Percentiles rank a stretch among this genome's conserved stretches.
These are phyloP conservation scores for Tanacetum coccineum DNA, from an alignment of 129 eudicot genomes.

Conservation along the genomic window DNA sequence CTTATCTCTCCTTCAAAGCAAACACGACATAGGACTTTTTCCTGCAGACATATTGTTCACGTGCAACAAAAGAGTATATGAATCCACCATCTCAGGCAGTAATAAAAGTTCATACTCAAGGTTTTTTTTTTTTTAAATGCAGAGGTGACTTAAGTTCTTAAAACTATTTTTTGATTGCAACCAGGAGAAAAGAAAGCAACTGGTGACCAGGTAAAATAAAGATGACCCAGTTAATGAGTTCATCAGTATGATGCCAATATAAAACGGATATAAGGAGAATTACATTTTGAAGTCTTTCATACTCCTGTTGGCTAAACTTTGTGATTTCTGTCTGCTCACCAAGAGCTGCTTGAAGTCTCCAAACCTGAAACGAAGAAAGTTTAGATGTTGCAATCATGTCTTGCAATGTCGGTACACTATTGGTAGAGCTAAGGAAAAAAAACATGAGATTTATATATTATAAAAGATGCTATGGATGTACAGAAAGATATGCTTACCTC, in stretches of 20 bases:
- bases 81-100: not conserved
- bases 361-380: constrained; percentile 47
- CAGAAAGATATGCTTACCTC: constrained; percentile 49
- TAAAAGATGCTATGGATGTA: too few species aligned
- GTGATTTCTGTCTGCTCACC: constrained; percentile 98
- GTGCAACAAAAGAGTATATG: not conserved
- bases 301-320: constrained; percentile 91
- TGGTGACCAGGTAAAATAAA: not conserved
- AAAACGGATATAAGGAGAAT: constrained; percentile 1
- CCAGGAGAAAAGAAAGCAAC: not conserved
- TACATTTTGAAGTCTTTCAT: constrained; percentile 94
- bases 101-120: not conserved
- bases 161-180: not conserved
- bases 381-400: not conserved
- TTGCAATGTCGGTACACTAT: not conserved
- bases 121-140: too few species aligned
- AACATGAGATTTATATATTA: not conserved
- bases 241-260: not conserved
- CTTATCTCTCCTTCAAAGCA: constrained; percentile 86
- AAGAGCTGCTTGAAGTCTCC: constrained; percentile 99
- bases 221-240: not conserved
- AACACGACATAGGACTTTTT: constrained; percentile 80
- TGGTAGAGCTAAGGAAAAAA: not conserved
- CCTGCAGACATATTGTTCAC: constrained; percentile 44
- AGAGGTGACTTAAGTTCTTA: not conserved